Percentiles rank a stretch among this genome's conserved stretches.
Conservation (phyloP, 345 rosid genomes). For the Geranium brycei region DNA sequence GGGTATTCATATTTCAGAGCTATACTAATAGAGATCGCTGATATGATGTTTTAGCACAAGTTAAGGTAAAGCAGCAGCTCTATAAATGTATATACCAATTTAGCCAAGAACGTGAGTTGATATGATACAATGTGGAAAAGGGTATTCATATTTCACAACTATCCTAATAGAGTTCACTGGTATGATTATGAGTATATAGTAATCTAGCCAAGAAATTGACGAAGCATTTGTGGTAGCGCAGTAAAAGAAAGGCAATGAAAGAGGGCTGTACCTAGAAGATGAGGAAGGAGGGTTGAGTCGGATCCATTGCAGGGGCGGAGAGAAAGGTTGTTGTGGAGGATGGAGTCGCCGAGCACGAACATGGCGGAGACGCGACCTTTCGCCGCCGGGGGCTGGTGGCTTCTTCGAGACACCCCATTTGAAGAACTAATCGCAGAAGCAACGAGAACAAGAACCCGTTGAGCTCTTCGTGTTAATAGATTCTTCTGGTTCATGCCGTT, state of each 20-base stretch:
- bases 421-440: background rate
- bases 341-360: slow-evolving; percentile 49
- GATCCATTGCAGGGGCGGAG: slow-evolving; percentile 45
- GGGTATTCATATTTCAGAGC: too few relatives aligned
- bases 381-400: background rate
- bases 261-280: slow-evolving; percentile 32
- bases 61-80: background rate
- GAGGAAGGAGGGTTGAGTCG: slow-evolving; percentile 38
- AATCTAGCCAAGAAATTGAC: background rate
- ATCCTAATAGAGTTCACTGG: slow-evolving; percentile 36
- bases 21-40: too few relatives aligned
- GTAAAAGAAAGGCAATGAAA: too few relatives aligned
- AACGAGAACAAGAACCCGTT: background rate
- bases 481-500: background rate
- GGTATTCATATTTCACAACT: slow-evolving; percentile 12
- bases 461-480: background rate
- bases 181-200: too few relatives aligned
- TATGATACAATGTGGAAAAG: background rate
- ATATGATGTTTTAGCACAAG: background rate
- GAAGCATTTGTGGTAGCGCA: too few relatives aligned
- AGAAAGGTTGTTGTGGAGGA: slow-evolving; percentile 35
- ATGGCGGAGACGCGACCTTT: slow-evolving; percentile 21
- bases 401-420: slow-evolving; percentile 1
- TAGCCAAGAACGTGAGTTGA: background rate
- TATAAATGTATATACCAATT: background rate